Evolutionary conservation across 768 basidiomycete genomes (phyloP).

Genomic region (Lactarius psammicola): DNA sequence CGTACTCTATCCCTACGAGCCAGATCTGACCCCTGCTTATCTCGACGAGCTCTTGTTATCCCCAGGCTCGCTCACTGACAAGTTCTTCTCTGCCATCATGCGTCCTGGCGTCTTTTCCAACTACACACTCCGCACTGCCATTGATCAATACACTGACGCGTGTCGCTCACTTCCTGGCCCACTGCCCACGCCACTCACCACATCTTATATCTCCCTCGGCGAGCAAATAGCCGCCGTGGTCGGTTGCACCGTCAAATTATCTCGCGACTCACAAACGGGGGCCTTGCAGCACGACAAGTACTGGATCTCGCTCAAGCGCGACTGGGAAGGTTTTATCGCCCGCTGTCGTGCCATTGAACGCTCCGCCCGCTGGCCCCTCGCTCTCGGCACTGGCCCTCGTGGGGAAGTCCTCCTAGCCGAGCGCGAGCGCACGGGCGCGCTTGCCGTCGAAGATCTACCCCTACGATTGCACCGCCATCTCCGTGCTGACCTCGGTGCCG

Average conservation of each 20-base stretch:
- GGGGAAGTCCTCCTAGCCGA: slow-evolving; percentile 62
- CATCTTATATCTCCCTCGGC: slow-evolving; percentile 61
- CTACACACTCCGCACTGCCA: slow-evolving; percentile 74
- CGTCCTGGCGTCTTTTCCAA: slow-evolving; percentile 86
- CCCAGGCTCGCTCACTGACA: slow-evolving; percentile 69
- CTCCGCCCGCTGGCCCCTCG: slow-evolving; percentile 76
- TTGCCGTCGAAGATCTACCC: slow-evolving; percentile 67
- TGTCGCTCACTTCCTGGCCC: slow-evolving; percentile 64
- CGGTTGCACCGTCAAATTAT: slow-evolving; percentile 77
- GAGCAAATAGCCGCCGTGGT: slow-evolving; percentile 83
- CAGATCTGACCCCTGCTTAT: slow-evolving; percentile 79
- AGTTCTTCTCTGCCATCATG: slow-evolving; percentile 81
- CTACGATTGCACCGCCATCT: slow-evolving; percentile 56
- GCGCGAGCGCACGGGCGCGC: slow-evolving; percentile 68
- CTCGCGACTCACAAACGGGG: slow-evolving; percentile 74
- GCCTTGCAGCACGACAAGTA: slow-evolving; percentile 75
- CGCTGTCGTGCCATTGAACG: slow-evolving; percentile 89
- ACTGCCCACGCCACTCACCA: slow-evolving; percentile 53
- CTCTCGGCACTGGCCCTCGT: slow-evolving; percentile 49
- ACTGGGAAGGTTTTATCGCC: slow-evolving; percentile 96
- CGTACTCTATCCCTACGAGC: slow-evolving; percentile 63
- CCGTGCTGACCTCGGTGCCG: slow-evolving; percentile 43
- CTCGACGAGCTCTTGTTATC: slow-evolving; percentile 79
- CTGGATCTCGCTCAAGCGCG: slow-evolving; percentile 80
- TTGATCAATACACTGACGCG: slow-evolving; percentile 77